Conservation (phyloP, 352 stramenopile genomes). For the Phytopythium sindhum region DNA sequence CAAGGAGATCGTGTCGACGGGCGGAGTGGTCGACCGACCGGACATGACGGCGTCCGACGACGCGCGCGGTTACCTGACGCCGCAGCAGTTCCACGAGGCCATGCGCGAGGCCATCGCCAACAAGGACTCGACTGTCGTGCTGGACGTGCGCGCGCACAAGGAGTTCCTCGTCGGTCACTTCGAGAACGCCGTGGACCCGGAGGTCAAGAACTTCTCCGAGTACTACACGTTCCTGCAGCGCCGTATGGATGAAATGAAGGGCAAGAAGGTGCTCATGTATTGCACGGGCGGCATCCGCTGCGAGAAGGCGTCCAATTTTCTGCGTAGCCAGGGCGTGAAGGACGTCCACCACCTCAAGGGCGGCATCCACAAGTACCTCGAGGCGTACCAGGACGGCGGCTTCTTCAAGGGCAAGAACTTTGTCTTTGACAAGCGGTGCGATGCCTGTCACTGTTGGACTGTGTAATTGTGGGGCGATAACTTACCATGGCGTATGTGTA, state of each 20-base stretch:
- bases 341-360: slow-evolving; percentile 68
- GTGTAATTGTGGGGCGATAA: not conserved
- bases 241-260: slow-evolving; percentile 55
- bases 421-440: slow-evolving; percentile 76
- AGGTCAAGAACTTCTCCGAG: slow-evolving; percentile 77
- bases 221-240: slow-evolving; percentile 67
- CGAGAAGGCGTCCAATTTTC: slow-evolving; percentile 71
- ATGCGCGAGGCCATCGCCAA: slow-evolving; percentile 39
- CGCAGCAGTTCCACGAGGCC: slow-evolving; percentile 70
- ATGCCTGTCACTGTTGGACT: slow-evolving; percentile 1
- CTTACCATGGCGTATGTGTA: slow-evolving; percentile 6
- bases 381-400: slow-evolving; percentile 50
- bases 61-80: slow-evolving; percentile 67
- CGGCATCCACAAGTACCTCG: slow-evolving; percentile 75
- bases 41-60: slow-evolving; percentile 55
- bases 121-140: slow-evolving; percentile 46
- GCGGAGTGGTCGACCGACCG: slow-evolving; percentile 40
- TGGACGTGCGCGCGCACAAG: slow-evolving; percentile 64
- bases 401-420: slow-evolving; percentile 82
- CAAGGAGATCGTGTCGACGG: slow-evolving; percentile 76
- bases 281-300: slow-evolving; percentile 76
- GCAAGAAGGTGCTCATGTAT: slow-evolving; percentile 79
- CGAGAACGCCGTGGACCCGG: slow-evolving; percentile 51
- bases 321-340: slow-evolving; percentile 51
- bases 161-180: slow-evolving; percentile 75